A percentile compares a stretch with the other conserved stretches of the same genome.
Evolutionary conservation across 148 eudicot genomes (phyloP).

Genomic region (Diospyros kaki): DNA sequence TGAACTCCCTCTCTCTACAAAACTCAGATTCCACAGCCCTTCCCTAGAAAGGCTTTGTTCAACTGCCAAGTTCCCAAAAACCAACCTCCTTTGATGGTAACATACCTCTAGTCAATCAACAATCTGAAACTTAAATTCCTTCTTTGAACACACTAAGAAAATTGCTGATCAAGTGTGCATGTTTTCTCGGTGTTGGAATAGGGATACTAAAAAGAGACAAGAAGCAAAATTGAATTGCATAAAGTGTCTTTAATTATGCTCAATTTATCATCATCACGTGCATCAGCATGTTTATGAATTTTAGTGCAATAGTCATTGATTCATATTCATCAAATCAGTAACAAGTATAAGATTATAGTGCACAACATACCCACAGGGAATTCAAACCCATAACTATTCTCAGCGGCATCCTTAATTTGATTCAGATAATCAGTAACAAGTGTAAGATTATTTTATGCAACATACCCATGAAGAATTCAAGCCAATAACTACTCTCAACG

Average conservation of each 20-base stretch:
- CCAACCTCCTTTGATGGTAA: background rate
- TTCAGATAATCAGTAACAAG: background rate
- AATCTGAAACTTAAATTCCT: background rate
- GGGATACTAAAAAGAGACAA: background rate
- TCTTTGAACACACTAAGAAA: background rate
- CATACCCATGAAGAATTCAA: conserved; percentile 93
- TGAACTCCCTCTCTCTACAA: background rate
- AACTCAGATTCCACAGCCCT: background rate
- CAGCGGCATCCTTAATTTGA: no score
- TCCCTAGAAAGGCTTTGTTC: background rate
- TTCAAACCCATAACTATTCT: no score
- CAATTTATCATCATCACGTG: background rate
- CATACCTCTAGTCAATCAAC: background rate
- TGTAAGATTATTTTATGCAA: background rate
- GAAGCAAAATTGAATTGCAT: background rate
- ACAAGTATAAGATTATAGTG: no score
- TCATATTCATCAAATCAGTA: background rate
- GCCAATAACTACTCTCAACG: conserved; percentile 86
- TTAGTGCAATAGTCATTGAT: background rate
- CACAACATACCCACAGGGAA: no score
- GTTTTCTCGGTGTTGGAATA: background rate
- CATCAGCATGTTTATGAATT: background rate
- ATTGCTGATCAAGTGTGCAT: background rate
- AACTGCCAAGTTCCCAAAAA: background rate
- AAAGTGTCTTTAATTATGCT: background rate